Evolutionary conservation across 1,139 yeast species (phyloP), one percentile per base, ranked within the genome.

Genomic region (Suhomyces maxii): DNA sequence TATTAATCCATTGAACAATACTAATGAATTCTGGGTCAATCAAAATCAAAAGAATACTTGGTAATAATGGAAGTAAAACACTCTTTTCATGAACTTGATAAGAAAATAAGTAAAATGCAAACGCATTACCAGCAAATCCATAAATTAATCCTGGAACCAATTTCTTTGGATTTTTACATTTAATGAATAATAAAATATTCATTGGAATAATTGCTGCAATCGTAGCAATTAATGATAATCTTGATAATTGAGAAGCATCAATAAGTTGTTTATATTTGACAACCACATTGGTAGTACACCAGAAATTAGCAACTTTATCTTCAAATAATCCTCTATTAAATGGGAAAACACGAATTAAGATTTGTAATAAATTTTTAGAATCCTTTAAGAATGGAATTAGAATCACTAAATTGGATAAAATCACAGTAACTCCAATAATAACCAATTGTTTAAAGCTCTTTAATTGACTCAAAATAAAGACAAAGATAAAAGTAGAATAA

Each of bases 11-110:
- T 50, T 85, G 83, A 4, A 88, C 82, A 67, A 89, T 80, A 3
- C 95, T 82, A 14, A 84, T 76, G 12, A 81, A 79, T 47, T 80
- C 73, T 37, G 82, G 73, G 50, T 83, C 82, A 39, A 82, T 79
- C 36, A 78, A 67, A 34, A 80, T 73, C 23, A 87, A 77, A 44
- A 93, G 69, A 0, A 95, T 82, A 4, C 89, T 81, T 4, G 99
- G 99, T 57, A 93, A 65, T 51, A 95, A 73, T 0, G 99, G 98
- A 3, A 95, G 77, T 48, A 95, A 70, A 6, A 95, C 91, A 0
- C 83, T 68, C 67, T 93, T 89, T 64, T 93, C 99, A 63, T 95
- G 99, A 4, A 93, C 99, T 63, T 93, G 98, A 71, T 89, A 95
- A 26, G 96, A 86, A 61, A 93, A 93, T 41, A 95, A 72, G 62